Conservation (phyloP, 495 filamentous ascomycete genomes). For the Poronia punctata region DNA sequence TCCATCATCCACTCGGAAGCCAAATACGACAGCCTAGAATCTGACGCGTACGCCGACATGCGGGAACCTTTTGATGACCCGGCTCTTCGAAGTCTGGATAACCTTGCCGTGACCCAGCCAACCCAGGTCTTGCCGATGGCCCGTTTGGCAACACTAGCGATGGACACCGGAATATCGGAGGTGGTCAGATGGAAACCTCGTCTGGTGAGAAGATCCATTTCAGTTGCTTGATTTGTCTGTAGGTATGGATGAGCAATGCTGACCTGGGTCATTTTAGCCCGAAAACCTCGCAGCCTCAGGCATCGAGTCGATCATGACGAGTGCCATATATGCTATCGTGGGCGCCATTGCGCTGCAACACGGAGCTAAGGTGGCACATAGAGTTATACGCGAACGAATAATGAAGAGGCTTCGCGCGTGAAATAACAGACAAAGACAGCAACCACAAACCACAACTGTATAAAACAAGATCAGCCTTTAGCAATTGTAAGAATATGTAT, state of each 20-base stretch:
- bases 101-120: conserved; percentile 50
- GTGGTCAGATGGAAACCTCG: conserved; percentile 85
- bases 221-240: too few species aligned
- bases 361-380: conserved; percentile 70
- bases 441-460: neutral
- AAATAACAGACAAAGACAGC: conserved; percentile 2
- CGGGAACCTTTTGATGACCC: conserved; percentile 67
- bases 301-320: conserved; percentile 59
- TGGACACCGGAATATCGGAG: conserved; percentile 57
- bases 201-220: conserved; percentile 47
- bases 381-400: conserved; percentile 69
- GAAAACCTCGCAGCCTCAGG: conserved; percentile 66
- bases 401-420: conserved; percentile 38
- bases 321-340: conserved; percentile 74
- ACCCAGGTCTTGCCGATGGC: conserved; percentile 49
- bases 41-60: conserved; percentile 36
- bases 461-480: neutral
- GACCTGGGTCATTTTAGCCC: conserved; percentile 43
- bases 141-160: conserved; percentile 59
- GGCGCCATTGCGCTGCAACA: conserved; percentile 82
- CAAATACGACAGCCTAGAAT: conserved; percentile 14
- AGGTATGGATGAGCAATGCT: too few species aligned
- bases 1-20: conserved; percentile 50
- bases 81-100: conserved; percentile 63
- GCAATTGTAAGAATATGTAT: conserved; percentile 18